These are phyloP conservation scores for Imleria badia DNA, from an alignment of 768 basidiomycete species.

Conservation along the genomic window DNA sequence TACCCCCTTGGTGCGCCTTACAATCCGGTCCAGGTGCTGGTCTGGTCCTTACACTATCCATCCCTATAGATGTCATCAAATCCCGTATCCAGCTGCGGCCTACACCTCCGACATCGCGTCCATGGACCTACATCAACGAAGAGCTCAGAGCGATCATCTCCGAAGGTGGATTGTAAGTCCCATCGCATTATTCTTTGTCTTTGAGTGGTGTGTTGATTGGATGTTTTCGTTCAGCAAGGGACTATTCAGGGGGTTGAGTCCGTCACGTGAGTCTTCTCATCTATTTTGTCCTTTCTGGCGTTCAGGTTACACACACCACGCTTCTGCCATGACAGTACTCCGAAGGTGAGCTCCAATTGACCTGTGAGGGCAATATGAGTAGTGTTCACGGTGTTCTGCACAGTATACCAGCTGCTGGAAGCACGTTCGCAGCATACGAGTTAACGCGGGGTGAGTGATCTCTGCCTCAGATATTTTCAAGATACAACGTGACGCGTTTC, in stretches of 20 bases:
- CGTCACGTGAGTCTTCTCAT: conserved; percentile 56
- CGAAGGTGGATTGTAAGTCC: conserved; percentile 71
- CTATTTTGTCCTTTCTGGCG: not conserved
- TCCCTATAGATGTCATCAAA: conserved; percentile 78
- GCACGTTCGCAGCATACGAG: conserved; percentile 90
- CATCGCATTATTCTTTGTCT: not conserved
- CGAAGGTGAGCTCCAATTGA: conserved; percentile 46
- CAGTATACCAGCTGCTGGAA: conserved; percentile 89
- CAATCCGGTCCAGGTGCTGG: no score
- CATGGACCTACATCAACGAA: conserved; percentile 70
- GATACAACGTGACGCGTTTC: not conserved
- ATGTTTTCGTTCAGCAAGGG: conserved; percentile 40
- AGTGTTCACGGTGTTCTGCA: not conserved
- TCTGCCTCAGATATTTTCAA: not conserved
- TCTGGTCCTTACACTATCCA: no score
- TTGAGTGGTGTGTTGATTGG: not conserved
- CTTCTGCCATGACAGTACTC: conserved; percentile 42
- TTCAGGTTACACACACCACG: not conserved
- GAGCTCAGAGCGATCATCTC: conserved; percentile 67
- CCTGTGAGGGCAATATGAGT: not conserved
- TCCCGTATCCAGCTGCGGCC: conserved; percentile 82
- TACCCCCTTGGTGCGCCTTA: conserved; percentile 78
- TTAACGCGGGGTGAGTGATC: conserved; percentile 65
- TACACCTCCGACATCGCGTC: conserved; percentile 70
- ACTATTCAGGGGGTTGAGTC: conserved; percentile 71